Evolutionary conservation across 2,329 filamentous ascomycete species (phyloP).

Genomic region (Fusarium tupiense): DNA sequence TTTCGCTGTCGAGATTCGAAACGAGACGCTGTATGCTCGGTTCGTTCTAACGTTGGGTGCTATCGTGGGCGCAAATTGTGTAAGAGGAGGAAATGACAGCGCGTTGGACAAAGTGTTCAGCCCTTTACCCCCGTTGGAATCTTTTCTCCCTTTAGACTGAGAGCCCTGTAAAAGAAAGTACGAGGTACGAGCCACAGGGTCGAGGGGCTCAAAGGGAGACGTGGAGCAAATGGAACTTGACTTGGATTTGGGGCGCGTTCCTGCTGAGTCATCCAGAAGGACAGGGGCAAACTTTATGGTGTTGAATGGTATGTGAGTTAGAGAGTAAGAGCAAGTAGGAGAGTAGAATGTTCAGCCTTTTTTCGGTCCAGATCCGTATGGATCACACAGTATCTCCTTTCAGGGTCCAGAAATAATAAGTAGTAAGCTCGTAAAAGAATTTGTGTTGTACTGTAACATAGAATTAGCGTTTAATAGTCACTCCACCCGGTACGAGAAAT

Average conservation of each 20-base stretch:
- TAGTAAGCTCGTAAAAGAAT: constrained; percentile 22
- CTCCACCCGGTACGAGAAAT: constrained; percentile 1
- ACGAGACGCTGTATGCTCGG: neutral
- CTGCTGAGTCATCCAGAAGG: constrained; percentile 27
- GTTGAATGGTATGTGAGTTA: neutral
- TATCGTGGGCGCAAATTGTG: neutral
- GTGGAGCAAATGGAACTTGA: constrained; percentile 25
- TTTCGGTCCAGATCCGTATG: constrained; percentile 6
- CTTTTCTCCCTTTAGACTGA: constrained; percentile 30
- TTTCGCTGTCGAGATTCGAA: constrained; percentile 14
- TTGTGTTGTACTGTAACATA: constrained; percentile 8
- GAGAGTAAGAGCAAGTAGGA: neutral
- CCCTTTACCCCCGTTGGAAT: constrained; percentile 17
- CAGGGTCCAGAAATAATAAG: constrained; percentile 14
- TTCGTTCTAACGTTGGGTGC: neutral
- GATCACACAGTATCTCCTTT: constrained; percentile 4
- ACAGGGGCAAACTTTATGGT: constrained; percentile 6
- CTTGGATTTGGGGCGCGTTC: neutral
- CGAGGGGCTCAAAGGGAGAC: constrained; percentile 37
- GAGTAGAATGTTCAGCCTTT: constrained; percentile 6
- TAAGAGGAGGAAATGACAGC: constrained; percentile 1
- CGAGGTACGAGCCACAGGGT: constrained; percentile 19
- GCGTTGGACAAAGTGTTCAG: neutral
- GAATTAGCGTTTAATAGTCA: constrained; percentile 3
- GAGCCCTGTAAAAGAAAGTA: constrained; percentile 7